Conservation (phyloP, 31 red algal genomes). For the Odonthalia washingtoniensis region DNA sequence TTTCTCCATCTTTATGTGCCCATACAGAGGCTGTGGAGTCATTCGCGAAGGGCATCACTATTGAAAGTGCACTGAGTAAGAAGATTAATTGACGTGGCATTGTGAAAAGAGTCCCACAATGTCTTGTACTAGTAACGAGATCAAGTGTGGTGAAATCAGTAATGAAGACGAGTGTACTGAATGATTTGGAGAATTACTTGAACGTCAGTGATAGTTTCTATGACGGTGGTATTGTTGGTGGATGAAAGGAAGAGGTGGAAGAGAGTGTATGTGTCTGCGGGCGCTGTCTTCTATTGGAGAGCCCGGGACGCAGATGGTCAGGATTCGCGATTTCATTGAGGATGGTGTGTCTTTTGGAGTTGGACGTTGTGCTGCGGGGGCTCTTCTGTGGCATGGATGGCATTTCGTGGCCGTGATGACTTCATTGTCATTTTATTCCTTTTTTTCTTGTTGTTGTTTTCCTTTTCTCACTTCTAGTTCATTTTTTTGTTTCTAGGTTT, state of each 20-base stretch:
- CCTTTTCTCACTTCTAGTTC: too few species aligned
- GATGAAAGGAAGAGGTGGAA: constrained; percentile 55
- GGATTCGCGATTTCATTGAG: constrained; percentile 6
- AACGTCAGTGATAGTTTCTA: too few species aligned
- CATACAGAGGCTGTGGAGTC: constrained; percentile 44
- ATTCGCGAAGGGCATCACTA: constrained; percentile 34
- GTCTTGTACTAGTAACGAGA: constrained; percentile 45
- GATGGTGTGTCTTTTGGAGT: constrained; percentile 45
- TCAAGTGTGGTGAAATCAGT: constrained; percentile 49
- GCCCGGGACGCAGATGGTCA: constrained; percentile 36
- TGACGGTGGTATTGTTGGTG: too few species aligned
- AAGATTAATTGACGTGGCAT: background rate
- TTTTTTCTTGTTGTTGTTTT: too few species aligned
- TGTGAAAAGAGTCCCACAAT: constrained; percentile 55
- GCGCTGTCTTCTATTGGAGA: constrained; percentile 42
- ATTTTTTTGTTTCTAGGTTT: too few species aligned
- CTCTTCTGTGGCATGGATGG: background rate
- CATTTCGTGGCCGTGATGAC: background rate
- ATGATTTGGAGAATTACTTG: constrained; percentile 62
- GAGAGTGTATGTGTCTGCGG: constrained; percentile 55
- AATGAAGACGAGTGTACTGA: constrained; percentile 43
- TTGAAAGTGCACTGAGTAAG: constrained; percentile 49
- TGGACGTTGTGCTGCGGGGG: background rate
- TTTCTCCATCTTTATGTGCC: constrained; percentile 33
- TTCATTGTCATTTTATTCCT: background rate